phyloP scores from a whole-genome alignment of 2,329 filamentous ascomycete genomes.

The Conoideocrella luteorostrata region DNA sequence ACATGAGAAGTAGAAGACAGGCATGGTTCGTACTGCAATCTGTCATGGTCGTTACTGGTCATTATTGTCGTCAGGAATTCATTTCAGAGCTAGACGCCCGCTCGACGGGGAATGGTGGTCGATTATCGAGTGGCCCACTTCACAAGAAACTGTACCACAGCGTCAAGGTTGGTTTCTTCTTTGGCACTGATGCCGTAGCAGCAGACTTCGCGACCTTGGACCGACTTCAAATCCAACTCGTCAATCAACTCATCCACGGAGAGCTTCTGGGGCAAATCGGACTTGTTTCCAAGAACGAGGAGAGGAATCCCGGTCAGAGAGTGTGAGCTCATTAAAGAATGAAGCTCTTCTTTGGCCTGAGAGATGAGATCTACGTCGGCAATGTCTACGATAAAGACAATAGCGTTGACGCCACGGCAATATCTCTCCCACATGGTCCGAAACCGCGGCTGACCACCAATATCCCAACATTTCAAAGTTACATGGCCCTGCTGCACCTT shows the following conservation, averaged over 20 bases:
- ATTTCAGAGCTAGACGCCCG: slow-evolving; percentile 4
- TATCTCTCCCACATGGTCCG: slow-evolving; percentile 99
- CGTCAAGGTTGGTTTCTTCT: slow-evolving; percentile 97
- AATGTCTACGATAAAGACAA: slow-evolving; percentile 97
- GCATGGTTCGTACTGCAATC: background rate
- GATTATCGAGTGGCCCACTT: slow-evolving; percentile 71
- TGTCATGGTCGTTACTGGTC: slow-evolving; percentile 9
- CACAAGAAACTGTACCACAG: slow-evolving; percentile 93
- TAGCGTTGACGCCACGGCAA: slow-evolving; percentile 93
- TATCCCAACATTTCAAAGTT: slow-evolving; percentile 97
- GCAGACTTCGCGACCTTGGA: slow-evolving; percentile 89
- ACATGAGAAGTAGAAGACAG: background rate
- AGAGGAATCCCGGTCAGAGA: slow-evolving; percentile 85
- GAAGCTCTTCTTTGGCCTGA: slow-evolving; percentile 85
- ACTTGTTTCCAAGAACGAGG: slow-evolving; percentile 94
- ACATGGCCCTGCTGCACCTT: slow-evolving; percentile 96
- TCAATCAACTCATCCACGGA: slow-evolving; percentile 95
- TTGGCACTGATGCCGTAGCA: slow-evolving; percentile 99
- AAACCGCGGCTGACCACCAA: slow-evolving; percentile 93
- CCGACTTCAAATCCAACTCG: slow-evolving; percentile 78
- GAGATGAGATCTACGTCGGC: slow-evolving; percentile 76
- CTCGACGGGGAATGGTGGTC: background rate
- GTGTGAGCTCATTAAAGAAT: slow-evolving; percentile 77
- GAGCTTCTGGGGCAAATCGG: slow-evolving; percentile 83
- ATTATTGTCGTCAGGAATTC: slow-evolving; percentile 8